Conservation (phyloP, 2,329 filamentous ascomycete genomes). For the Chalaropsis ovoidea region DNA sequence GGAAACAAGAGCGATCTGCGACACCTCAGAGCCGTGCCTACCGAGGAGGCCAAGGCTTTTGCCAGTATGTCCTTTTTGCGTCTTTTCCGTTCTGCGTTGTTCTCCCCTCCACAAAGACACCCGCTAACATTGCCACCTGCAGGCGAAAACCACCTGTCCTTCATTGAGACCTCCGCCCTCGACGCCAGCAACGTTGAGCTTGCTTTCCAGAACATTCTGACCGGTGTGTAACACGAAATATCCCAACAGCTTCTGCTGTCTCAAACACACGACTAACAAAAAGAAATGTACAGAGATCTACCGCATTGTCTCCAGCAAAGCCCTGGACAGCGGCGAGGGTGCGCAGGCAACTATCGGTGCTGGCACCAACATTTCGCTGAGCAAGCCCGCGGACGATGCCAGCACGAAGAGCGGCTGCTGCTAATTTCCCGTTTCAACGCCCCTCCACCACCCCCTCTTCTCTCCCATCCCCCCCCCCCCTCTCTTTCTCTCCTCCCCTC, state of each 20-base stretch:
- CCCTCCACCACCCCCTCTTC: too few relatives aligned
- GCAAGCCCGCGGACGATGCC: constrained; percentile 66
- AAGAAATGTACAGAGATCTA: constrained; percentile 68
- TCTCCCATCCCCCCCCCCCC: background rate
- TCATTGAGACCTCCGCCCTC: constrained; percentile 97
- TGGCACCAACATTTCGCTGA: constrained; percentile 76
- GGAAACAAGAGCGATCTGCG: constrained; percentile 99
- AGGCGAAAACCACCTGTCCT: constrained; percentile 97
- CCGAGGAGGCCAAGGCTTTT: constrained; percentile 96
- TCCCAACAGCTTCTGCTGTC: too few relatives aligned
- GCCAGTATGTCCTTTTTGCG: constrained; percentile 54
- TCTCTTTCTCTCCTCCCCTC: constrained; percentile 3
- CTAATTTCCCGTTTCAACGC: constrained; percentile 39
- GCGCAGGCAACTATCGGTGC: constrained; percentile 69
- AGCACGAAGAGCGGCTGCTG: constrained; percentile 71
- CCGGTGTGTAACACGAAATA: constrained; percentile 51
- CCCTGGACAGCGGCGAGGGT: constrained; percentile 78
- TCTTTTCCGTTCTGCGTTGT: background rate
- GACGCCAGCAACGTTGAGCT: constrained; percentile 99
- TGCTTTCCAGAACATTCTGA: constrained; percentile 98
- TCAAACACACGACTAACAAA: background rate
- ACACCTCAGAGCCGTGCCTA: constrained; percentile 91
- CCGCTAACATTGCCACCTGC: constrained; percentile 16
- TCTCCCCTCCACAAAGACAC: background rate
- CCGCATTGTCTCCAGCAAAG: constrained; percentile 96